phyloP scores from a whole-genome alignment of 148 eudicot species.

The Camellia lanceoleosa region DNA sequence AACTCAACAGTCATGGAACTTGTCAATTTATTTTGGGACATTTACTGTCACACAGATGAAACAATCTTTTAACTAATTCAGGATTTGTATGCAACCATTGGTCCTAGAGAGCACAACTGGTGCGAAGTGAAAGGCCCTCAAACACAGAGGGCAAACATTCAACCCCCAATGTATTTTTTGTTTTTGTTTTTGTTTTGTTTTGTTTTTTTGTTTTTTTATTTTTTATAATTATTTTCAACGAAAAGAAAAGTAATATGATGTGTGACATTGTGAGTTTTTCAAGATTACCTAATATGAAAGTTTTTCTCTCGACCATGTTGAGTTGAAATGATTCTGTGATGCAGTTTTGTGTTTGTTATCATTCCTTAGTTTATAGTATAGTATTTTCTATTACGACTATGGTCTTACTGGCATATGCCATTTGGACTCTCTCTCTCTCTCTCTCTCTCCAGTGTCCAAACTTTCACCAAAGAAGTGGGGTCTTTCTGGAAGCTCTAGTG shows the following conservation, averaged over 20 bases:
- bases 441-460: constrained; percentile 55
- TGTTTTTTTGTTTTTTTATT: too few species aligned
- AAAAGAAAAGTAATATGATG: neutral
- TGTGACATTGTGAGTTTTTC: neutral
- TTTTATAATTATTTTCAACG: too few species aligned
- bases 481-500: constrained; percentile 63
- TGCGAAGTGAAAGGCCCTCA: neutral
- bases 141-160: neutral
- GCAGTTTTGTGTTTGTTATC: neutral
- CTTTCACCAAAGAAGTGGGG: constrained; percentile 98
- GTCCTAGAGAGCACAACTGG: neutral
- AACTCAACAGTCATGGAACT: neutral
- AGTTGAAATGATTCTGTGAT: neutral
- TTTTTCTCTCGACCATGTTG: neutral
- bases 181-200: neutral
- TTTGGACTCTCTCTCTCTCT: constrained; percentile 1
- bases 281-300: neutral
- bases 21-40: neutral
- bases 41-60: neutral
- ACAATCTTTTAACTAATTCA: neutral
- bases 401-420: constrained; percentile 6
- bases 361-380: neutral
- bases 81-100: neutral
- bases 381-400: neutral
- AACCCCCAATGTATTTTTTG: neutral